Percentiles rank a stretch among this genome's conserved stretches.
Evolutionary conservation across 176 grass and related monocot species (phyloP).

Genomic region (Aegilops sharonensis): DNA sequence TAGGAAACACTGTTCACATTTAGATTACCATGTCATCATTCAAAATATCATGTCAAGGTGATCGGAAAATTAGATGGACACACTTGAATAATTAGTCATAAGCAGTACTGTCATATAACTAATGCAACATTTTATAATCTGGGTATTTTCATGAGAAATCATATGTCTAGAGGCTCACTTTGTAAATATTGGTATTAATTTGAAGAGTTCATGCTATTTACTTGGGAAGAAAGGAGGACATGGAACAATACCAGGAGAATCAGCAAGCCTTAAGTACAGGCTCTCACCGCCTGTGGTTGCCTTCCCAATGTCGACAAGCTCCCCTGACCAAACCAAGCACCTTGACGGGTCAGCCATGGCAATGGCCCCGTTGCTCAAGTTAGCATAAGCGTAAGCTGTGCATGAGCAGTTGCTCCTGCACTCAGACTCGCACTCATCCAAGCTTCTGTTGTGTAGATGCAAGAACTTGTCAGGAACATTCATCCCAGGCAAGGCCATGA

Average conservation of each 20-base stretch:
- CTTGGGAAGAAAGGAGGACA: neutral
- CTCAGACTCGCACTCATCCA: conserved; percentile 29
- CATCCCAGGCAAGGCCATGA: neutral
- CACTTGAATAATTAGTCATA: neutral
- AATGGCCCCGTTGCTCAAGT: neutral
- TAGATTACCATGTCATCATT: too few relatives aligned
- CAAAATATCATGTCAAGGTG: too few relatives aligned
- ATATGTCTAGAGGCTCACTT: neutral
- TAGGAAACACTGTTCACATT: too few relatives aligned
- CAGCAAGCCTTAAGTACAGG: neutral
- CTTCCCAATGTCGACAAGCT: neutral
- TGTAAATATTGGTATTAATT: neutral
- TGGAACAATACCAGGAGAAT: neutral
- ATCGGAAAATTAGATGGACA: too few relatives aligned
- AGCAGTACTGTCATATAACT: neutral
- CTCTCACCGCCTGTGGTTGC: neutral
- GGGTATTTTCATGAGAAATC: neutral
- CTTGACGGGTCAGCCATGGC: neutral
- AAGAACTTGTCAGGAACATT: conserved; percentile 39
- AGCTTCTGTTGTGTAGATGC: conserved; percentile 30
- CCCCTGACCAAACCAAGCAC: conserved; percentile 29
- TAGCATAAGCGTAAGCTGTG: conserved; percentile 35
- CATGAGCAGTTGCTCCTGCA: conserved; percentile 54
- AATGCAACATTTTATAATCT: neutral
- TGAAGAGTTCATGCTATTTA: neutral